Percentiles rank a stretch among this genome's conserved stretches.
These are phyloP conservation scores for Mycena chlorophos DNA, from an alignment of 768 basidiomycete genomes.

Conservation along the genomic window DNA sequence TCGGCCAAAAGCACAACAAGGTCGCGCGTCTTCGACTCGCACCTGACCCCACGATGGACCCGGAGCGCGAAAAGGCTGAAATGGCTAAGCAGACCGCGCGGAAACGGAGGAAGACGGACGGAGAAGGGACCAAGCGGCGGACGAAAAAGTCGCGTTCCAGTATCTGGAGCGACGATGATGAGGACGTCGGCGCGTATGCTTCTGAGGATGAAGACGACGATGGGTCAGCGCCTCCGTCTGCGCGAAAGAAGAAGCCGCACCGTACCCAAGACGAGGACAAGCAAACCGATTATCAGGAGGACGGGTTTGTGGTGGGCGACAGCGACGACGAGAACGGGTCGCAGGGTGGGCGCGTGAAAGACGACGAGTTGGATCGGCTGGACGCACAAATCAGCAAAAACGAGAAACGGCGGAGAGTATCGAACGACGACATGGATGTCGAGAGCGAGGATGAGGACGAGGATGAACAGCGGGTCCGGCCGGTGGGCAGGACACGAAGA, in stretches of 20 bases:
- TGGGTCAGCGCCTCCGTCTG: slow-evolving; percentile 30
- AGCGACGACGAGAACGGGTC: slow-evolving; percentile 64
- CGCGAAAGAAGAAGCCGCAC: slow-evolving; percentile 50
- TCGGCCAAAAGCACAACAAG: slow-evolving; percentile 83
- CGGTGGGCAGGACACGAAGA: slow-evolving; percentile 54
- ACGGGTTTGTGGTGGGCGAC: slow-evolving; percentile 84
- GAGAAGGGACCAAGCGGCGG: slow-evolving; percentile 51
- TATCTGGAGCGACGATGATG: slow-evolving; percentile 68
- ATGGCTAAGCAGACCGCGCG: slow-evolving; percentile 61
- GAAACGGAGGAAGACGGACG: slow-evolving; percentile 60
- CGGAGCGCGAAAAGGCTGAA: slow-evolving; percentile 72
- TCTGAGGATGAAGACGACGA: slow-evolving; percentile 64
- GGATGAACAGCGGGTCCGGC: slow-evolving; percentile 67
- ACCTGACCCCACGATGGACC: slow-evolving; percentile 74
- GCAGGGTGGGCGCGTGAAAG: slow-evolving; percentile 42
- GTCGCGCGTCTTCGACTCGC: slow-evolving; percentile 77
- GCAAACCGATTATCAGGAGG: slow-evolving; percentile 74
- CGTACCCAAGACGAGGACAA: slow-evolving; percentile 45
- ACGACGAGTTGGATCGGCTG: slow-evolving; percentile 59
- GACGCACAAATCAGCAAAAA: slow-evolving; percentile 64
- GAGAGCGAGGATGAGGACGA: slow-evolving; percentile 77
- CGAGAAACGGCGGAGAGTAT: slow-evolving; percentile 33
- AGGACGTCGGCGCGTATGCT: slow-evolving; percentile 52
- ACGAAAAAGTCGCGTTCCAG: slow-evolving; percentile 42
- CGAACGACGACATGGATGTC: slow-evolving; percentile 62